Percentiles rank a stretch among this genome's conserved stretches.
phyloP scores from a whole-genome alignment of 1,284 basidiomycete genomes.

The Cutaneotrichosporon curvatum region DNA sequence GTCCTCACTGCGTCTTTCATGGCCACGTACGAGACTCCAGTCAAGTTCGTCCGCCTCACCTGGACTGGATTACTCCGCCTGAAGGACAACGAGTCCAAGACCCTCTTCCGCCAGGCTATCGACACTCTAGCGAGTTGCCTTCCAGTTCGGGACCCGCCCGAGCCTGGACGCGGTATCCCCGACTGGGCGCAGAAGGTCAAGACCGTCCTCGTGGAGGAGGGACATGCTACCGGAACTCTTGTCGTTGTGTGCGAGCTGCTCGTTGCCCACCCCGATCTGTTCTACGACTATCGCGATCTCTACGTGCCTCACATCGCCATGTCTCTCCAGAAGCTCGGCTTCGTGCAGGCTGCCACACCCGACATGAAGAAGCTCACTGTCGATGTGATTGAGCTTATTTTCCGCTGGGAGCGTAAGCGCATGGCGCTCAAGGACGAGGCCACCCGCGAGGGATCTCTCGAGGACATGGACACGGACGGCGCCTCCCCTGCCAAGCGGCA shows the following conservation, averaged over 20 bases:
- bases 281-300: conserved; percentile 85
- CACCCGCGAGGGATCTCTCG: conserved; percentile 14
- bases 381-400: conserved; percentile 78
- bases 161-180: conserved; percentile 51
- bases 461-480: conserved; percentile 46
- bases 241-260: conserved; percentile 88
- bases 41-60: conserved; percentile 89
- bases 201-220: conserved; percentile 83
- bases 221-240: conserved; percentile 70
- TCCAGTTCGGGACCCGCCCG: conserved; percentile 54
- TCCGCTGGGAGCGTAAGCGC: conserved; percentile 69
- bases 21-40: conserved; percentile 78
- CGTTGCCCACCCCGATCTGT: conserved; percentile 82
- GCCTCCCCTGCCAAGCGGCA: conserved; percentile 46
- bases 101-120: conserved; percentile 76
- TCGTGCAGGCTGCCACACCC: conserved; percentile 63
- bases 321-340: conserved; percentile 78
- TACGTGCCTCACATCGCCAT: conserved; percentile 96
- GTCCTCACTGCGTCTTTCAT: conserved; percentile 93
- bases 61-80: conserved; percentile 86
- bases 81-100: conserved; percentile 67
- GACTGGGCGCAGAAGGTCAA: conserved; percentile 89
- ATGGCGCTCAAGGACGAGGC: conserved; percentile 48
- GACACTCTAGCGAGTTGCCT: conserved; percentile 88
- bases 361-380: conserved; percentile 77